Conservation (phyloP, 129 eudicot species). For the Chrysanthemum lavandulifolium region DNA sequence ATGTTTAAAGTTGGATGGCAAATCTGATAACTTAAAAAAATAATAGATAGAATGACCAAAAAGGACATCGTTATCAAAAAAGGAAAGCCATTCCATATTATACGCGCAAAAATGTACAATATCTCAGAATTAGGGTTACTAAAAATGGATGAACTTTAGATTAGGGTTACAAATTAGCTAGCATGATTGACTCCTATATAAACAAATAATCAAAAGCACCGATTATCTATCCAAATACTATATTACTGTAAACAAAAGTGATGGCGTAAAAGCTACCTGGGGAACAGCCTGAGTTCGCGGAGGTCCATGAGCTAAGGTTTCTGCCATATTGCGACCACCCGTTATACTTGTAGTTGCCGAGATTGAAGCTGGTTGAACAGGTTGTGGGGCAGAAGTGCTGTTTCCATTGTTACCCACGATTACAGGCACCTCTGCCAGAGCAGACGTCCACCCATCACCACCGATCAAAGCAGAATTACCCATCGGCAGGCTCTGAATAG, state of each 20-base stretch:
- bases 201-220: too few relatives aligned
- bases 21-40: background rate
- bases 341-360: slow-evolving; percentile 34
- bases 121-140: too few relatives aligned
- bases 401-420: slow-evolving; percentile 48
- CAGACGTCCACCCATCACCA: slow-evolving; percentile 89
- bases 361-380: slow-evolving; percentile 31
- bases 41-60: background rate
- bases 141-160: too few relatives aligned
- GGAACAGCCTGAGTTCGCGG: slow-evolving; percentile 61
- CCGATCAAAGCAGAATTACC: slow-evolving; percentile 57
- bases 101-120: too few relatives aligned
- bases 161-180: too few relatives aligned
- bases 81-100: too few relatives aligned
- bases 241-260: background rate
- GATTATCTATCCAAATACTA: too few relatives aligned
- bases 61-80: too few relatives aligned
- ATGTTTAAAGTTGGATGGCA: background rate
- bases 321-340: slow-evolving; percentile 84
- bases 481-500: slow-evolving; percentile 65
- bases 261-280: slow-evolving; percentile 44
- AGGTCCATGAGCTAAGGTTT: slow-evolving; percentile 81
- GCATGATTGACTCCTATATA: too few relatives aligned
- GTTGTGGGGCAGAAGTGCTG: slow-evolving; percentile 25
- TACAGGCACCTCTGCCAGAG: slow-evolving; percentile 90